Percentiles rank a stretch among this genome's conserved stretches.
phyloP scores from a whole-genome alignment of 2,329 filamentous ascomycete genomes.

The Xylariaceae sp. region DNA sequence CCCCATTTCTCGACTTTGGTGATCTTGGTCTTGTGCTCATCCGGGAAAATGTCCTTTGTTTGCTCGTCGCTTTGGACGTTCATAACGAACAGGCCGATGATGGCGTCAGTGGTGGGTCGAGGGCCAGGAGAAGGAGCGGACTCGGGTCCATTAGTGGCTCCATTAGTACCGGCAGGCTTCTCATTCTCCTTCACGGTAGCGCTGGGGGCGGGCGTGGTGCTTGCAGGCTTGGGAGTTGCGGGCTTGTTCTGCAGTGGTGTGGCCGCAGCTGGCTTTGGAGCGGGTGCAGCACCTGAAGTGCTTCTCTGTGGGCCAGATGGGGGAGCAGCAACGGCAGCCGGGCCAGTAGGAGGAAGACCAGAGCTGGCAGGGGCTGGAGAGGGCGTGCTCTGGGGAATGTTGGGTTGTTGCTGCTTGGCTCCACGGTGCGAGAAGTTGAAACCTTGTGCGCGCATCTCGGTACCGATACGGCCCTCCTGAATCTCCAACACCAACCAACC shows the following conservation, averaged over 20 bases:
- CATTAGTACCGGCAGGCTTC: constrained; percentile 51
- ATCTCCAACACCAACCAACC: constrained; percentile 94
- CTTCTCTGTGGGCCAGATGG: constrained; percentile 34
- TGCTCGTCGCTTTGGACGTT: constrained; percentile 81
- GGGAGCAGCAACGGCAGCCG: constrained; percentile 26
- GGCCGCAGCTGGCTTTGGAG: constrained; percentile 40
- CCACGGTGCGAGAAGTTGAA: constrained; percentile 98
- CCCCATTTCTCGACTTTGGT: constrained; percentile 74
- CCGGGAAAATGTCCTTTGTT: constrained; percentile 73
- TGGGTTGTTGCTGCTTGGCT: constrained; percentile 64
- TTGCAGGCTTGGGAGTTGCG: constrained; percentile 42
- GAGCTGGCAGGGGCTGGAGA: constrained; percentile 34
- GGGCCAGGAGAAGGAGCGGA: constrained; percentile 54
- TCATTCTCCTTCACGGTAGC: constrained; percentile 49
- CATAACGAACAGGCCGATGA: constrained; percentile 84
- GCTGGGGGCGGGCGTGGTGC: constrained; percentile 36
- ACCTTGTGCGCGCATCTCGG: constrained; percentile 96
- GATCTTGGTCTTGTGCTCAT: constrained; percentile 81
- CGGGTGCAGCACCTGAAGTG: constrained; percentile 32
- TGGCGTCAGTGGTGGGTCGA: constrained; percentile 60
- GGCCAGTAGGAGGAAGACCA: constrained; percentile 27
- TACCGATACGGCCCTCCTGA: constrained; percentile 91
- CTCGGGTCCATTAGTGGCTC: constrained; percentile 49
- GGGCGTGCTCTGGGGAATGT: constrained; percentile 35
- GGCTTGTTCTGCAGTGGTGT: constrained; percentile 46